These are phyloP conservation scores for Daldinia vernicosa DNA, from an alignment of 495 filamentous ascomycete genomes.

Conservation along the genomic window DNA sequence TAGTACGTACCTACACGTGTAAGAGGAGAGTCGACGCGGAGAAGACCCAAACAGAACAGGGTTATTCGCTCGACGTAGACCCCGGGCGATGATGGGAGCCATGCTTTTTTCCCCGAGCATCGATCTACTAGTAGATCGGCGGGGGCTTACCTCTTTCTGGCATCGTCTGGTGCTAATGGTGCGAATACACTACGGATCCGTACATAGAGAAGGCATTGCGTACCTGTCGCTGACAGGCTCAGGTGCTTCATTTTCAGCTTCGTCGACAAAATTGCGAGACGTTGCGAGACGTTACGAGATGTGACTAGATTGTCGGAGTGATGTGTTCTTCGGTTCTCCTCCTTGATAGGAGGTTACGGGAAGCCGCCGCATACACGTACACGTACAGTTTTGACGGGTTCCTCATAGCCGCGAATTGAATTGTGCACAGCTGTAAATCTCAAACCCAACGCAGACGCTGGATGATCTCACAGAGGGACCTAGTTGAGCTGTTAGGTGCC, in stretches of 20 bases:
- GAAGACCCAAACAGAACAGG: not conserved
- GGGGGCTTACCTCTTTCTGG: conserved; percentile 13
- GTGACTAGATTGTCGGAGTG: not conserved
- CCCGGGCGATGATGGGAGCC: not conserved
- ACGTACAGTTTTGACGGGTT: not conserved
- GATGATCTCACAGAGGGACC: conserved; percentile 26
- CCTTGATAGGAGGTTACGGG: not conserved
- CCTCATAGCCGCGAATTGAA: not conserved
- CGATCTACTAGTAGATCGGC: conserved; percentile 31
- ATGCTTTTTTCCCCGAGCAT: conserved; percentile 5
- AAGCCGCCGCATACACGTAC: not conserved
- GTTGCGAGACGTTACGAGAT: conserved; percentile 15
- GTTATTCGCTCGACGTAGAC: not conserved
- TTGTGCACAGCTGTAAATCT: conserved; percentile 11
- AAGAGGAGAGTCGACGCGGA: not conserved
- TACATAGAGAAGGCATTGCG: not conserved
- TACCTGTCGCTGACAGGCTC: conserved; percentile 1
- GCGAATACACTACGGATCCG: too few relatives aligned
- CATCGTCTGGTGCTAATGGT: conserved; percentile 1
- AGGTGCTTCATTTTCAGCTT: conserved; percentile 16
- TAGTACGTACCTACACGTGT: conserved; percentile 1
- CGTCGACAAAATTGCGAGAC: not conserved
- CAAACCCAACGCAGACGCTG: conserved; percentile 10
- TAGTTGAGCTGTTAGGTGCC: conserved; percentile 2
- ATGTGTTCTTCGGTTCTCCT: not conserved